These are phyloP conservation scores for Nothomitra cinnamomea DNA, from an alignment of 2,329 filamentous ascomycete species.

Conservation along the genomic window DNA sequence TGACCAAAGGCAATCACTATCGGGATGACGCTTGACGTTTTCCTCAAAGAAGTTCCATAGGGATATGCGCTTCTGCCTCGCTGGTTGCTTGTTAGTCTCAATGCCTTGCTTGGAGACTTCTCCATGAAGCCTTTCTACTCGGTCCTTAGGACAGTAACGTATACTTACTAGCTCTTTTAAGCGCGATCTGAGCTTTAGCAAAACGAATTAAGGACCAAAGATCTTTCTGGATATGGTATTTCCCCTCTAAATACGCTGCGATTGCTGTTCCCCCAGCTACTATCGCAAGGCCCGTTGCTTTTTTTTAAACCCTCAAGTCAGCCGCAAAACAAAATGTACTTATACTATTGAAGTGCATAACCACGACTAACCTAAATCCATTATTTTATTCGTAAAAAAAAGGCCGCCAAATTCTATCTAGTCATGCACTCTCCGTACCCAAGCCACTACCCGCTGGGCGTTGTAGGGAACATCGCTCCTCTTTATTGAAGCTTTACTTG, in stretches of 20 bases:
- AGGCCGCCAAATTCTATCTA: no score
- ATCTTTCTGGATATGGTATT: conserved; percentile 50
- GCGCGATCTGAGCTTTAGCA: conserved; percentile 27
- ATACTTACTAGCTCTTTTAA: conserved; percentile 30
- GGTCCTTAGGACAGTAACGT: conserved; percentile 6
- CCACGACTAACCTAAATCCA: no score
- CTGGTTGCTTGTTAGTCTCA: conserved; percentile 18
- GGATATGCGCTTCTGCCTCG: conserved; percentile 35
- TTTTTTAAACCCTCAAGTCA: no score
- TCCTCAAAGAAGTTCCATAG: conserved; percentile 50
- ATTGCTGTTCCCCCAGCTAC: conserved; percentile 22
- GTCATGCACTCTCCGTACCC: no score
- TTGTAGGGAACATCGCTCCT: no score
- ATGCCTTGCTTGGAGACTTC: background rate
- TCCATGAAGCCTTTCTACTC: conserved; percentile 7
- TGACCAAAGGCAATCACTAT: conserved; percentile 49
- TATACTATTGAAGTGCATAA: no score
- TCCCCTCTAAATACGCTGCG: conserved; percentile 50
- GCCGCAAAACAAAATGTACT: no score
- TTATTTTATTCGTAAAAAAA: no score
- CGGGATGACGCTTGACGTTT: conserved; percentile 32
- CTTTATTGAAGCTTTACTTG: no score
- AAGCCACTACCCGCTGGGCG: no score
- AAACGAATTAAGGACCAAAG: conserved; percentile 28
- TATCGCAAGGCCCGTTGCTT: conserved; percentile 12